These are phyloP conservation scores for Trypanosoma platydactyli DNA, from an alignment of 208 protist genomes.

Conservation along the genomic window DNA sequence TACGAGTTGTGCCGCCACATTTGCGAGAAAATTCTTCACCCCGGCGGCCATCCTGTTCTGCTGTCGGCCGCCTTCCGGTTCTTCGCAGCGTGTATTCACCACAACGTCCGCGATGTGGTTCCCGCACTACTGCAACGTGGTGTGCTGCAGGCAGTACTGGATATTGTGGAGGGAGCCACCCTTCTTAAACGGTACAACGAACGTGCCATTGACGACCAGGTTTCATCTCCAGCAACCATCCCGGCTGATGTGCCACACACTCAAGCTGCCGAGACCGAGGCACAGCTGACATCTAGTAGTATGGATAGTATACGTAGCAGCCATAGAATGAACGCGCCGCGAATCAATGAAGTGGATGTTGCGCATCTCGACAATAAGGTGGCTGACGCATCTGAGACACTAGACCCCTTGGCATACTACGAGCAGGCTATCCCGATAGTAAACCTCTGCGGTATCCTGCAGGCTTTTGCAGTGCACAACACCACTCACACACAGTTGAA, in stretches of 20 bases:
- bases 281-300: background rate
- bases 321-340: background rate
- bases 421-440: conserved; percentile 32
- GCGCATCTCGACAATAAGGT: background rate
- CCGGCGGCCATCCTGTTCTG: conserved; percentile 62
- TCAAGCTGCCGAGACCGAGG: background rate
- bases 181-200: conserved; percentile 21
- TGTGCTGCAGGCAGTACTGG: conserved; percentile 57
- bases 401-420: conserved; percentile 25
- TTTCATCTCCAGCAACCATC: background rate
- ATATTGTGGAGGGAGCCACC: conserved; percentile 38
- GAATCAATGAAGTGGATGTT: no score
- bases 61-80: conserved; percentile 45
- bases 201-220: background rate
- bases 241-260: background rate
- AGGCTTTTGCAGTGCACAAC: conserved; percentile 85
- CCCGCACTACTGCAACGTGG: conserved; percentile 76
- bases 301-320: background rate
- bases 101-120: conserved; percentile 85
- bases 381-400: background rate
- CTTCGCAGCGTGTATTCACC: conserved; percentile 74
- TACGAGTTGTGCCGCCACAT: conserved; percentile 32
- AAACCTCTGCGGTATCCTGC: conserved; percentile 46
- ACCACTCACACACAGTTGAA: conserved; percentile 51
- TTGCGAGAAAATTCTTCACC: conserved; percentile 39